Base-by-base conservation (phyloP, 2,329 filamentous ascomycete genomes). In the Aspergillus hortae region DNA sequence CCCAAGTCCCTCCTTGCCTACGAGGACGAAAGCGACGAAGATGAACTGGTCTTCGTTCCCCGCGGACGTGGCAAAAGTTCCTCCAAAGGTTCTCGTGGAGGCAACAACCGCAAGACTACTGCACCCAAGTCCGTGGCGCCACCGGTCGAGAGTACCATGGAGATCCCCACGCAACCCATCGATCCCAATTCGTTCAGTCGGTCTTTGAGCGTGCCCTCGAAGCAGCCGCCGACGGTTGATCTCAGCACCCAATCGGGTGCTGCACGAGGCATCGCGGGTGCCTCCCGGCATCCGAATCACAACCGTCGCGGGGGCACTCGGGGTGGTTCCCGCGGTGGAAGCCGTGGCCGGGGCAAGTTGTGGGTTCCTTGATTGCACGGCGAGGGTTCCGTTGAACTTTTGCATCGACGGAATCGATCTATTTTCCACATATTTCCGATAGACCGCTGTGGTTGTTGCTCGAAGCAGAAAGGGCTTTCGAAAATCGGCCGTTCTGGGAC, bases 151-250 rank as follows among this genome's bases (percentile, higher is more conserved):
- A 58, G 57, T n/a, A 56, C 63, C 1, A 62, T 74, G 15, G 74
- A 76, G 55, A 69, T 77, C 14, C 75, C 75, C 1, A 73, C 74
- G 3, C 66, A 73, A 49, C 75, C 75, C 10, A 77, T 77, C 42
- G 75, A 77, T 48, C 75, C 75, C 1, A 68, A 77, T 58, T 77
- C 75, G 1, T 77, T 77, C 56, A 77, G 71, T 56, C 73, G 75
- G 15, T 69, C 68, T 21, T 62, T 74, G 30, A 67, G 66, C 10
- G 57, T 58, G 15, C 48, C 60, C 12, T 48, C 56, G 23, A 74
- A 71, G 52, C 57, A 56, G 25, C 55, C 55, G 25, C 52, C 61
- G 4, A 56, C 61, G 2, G 59, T 69, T 27, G 69, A 70, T 47
- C 53, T 67, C 45, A 69, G 63, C 53, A 62, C 62, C 2, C 70